Conservation (phyloP, 192 early-diverging fungal genomes). For the Coemansia sp. region DNA sequence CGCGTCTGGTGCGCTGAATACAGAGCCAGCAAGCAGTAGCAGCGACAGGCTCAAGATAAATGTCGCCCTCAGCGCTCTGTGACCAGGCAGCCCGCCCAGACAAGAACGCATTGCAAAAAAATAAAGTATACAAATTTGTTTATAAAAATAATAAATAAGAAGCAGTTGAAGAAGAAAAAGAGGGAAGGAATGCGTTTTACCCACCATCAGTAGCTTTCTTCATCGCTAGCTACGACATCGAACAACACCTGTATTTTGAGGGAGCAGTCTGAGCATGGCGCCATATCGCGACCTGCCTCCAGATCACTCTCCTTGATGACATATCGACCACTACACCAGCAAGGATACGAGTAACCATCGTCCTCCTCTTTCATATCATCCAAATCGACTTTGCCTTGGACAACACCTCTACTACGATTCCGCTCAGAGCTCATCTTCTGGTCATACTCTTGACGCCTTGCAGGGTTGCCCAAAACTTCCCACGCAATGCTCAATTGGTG, state of each 20-base stretch:
- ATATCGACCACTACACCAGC: constrained; percentile 71
- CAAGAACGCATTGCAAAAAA: neutral
- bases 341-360: constrained; percentile 55
- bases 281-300: constrained; percentile 64
- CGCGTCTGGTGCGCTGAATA: neutral
- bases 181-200: neutral
- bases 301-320: constrained; percentile 66
- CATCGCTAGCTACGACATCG: constrained; percentile 56
- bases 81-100: neutral
- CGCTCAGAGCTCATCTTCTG: constrained; percentile 3
- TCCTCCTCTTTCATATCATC: constrained; percentile 77
- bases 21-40: constrained; percentile 2
- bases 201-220: neutral
- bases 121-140: neutral
- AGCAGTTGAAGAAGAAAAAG: neutral
- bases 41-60: neutral
- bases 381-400: constrained; percentile 76
- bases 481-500: constrained; percentile 46
- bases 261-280: constrained; percentile 70
- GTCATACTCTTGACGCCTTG: constrained; percentile 39
- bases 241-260: constrained; percentile 71
- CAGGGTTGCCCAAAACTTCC: constrained; percentile 35
- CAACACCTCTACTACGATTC: constrained; percentile 50
- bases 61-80: neutral
- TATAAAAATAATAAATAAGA: neutral